A percentile compares a stretch with the other conserved stretches of the same genome.
These are phyloP conservation scores for Nitzschia putrida DNA, from an alignment of 108 stramenopile genomes.

Conservation along the genomic window DNA sequence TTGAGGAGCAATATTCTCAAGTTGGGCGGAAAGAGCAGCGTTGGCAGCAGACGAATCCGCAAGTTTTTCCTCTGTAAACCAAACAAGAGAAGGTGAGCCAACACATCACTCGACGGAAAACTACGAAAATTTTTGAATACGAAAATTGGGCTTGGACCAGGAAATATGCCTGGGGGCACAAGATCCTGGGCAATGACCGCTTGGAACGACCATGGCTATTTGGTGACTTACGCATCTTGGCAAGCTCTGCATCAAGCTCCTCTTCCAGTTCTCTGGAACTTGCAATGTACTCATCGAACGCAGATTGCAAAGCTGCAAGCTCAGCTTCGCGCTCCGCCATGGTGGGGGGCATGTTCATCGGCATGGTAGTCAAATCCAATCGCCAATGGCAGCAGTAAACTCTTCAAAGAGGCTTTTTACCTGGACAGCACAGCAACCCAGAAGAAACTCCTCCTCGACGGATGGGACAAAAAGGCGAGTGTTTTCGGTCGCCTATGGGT, in stretches of 20 bases:
- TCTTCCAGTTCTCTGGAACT: conserved; percentile 82
- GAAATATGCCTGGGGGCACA: not conserved
- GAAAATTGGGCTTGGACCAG: conserved; percentile 7
- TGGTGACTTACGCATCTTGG: conserved; percentile 82
- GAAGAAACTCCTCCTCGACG: too few relatives aligned
- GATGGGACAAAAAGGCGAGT: too few relatives aligned
- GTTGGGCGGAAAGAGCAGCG: conserved; percentile 77
- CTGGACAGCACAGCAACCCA: too few relatives aligned
- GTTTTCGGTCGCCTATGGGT: too few relatives aligned
- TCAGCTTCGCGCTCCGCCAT: conserved; percentile 84
- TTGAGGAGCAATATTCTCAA: conserved; percentile 85
- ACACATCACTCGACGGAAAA: not conserved
- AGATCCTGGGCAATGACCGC: conserved; percentile 5
- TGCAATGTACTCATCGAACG: conserved; percentile 90
- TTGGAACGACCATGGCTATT: not conserved
- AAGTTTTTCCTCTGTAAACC: conserved; percentile 73
- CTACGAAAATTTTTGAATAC: conserved; percentile 14
- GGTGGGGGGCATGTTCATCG: conserved; percentile 40
- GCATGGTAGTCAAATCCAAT: conserved; percentile 7
- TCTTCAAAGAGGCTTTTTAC: not conserved
- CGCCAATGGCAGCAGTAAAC: not conserved
- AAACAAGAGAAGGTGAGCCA: not conserved
- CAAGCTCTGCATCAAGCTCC: conserved; percentile 87
- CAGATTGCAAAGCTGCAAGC: conserved; percentile 81
- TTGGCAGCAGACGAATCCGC: conserved; percentile 81